Base-by-base conservation (phyloP, 139 green algal genomes). In the Chlorella sp. region DNA sequence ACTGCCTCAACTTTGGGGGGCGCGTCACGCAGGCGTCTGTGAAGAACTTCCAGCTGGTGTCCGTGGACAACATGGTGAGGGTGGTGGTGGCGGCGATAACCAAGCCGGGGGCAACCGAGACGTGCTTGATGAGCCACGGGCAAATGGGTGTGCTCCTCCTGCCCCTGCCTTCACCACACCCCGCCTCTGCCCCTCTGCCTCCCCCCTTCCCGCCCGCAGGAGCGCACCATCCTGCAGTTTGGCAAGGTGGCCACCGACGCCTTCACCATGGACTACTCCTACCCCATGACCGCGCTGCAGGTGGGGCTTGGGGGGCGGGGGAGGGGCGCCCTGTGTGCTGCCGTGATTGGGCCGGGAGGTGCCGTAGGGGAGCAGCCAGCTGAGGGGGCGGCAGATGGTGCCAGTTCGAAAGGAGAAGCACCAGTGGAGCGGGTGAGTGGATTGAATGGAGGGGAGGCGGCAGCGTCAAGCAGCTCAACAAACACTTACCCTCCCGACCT, bases 1-100 rank as follows among this genome's bases (percentile, higher is more conserved):
- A 98, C 93, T 99, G 96, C 93, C 92, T 99, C 34, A 99, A 99
- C 90, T 99, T 99, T 94, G 97, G 96, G 76, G 98, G 98, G 2
- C 94, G 98, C 26, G 98, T 99, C 34, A 99, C 98, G 3, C 94
- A 98, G 40, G 97, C 98, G 30, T 98, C 94, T 3, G 98, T 99
- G 0, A 99, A 99, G 91, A 99, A 99, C 93, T 99, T 99, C 93
- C 98, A 99, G 95, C 94, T 99, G 81, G 81, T 91, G 66, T 83
- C 88, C 26, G 80, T 88, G 40, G 88, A 91, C 80, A 91, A 91
- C 81, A 88, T 88, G 88, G 88, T 91, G 32, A 68, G 86, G 18
- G 53, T 39, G 83, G 26, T 24, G 48, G 34, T 34, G 68, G 12
- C 3, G 30, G 60, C 21, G 82, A 16, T 37, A 30, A 0, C 34